phyloP scores from a whole-genome alignment of 2,329 filamentous ascomycete species.

The Aspergillus unguis region DNA sequence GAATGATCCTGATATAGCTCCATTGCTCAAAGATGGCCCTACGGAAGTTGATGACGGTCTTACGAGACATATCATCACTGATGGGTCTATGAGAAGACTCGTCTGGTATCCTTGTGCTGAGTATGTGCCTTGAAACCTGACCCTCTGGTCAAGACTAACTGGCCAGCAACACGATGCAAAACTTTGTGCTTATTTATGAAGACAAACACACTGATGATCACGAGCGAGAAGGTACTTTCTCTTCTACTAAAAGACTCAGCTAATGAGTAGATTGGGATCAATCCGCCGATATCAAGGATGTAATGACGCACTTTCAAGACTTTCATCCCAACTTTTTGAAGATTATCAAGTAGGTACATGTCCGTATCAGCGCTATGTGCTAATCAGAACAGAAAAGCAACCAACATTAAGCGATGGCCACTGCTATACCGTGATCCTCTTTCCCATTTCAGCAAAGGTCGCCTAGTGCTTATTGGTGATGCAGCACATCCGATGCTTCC shows the following conservation, averaged over 20 bases:
- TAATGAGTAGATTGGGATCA: conserved; percentile 7
- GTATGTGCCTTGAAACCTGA: conserved; percentile 11
- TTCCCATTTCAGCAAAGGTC: conserved; percentile 21
- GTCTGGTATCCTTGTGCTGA: conserved; percentile 31
- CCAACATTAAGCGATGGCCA: conserved; percentile 21
- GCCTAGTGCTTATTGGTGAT: conserved; percentile 31
- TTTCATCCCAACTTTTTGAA: conserved; percentile 1
- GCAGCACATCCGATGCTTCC: conserved; percentile 30
- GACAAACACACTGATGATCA: background rate
- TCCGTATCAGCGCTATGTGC: background rate
- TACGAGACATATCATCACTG: conserved; percentile 20
- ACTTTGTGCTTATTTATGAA: conserved; percentile 27
- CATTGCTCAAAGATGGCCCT: background rate
- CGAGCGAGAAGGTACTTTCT: conserved; percentile 4
- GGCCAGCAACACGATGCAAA: conserved; percentile 25
- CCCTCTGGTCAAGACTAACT: background rate
- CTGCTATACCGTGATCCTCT: conserved; percentile 28
- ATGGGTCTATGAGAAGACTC: conserved; percentile 18
- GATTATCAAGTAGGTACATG: background rate
- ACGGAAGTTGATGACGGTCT: conserved; percentile 20
- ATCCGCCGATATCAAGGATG: conserved; percentile 4
- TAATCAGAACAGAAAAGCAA: conserved; percentile 17
- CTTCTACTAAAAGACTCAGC: background rate
- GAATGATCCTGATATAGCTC: conserved; percentile 23
- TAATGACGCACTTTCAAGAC: conserved; percentile 5